Evolutionary conservation across 768 basidiomycete species (phyloP).

Genomic region (Leucosporidium creatinivorum): DNA sequence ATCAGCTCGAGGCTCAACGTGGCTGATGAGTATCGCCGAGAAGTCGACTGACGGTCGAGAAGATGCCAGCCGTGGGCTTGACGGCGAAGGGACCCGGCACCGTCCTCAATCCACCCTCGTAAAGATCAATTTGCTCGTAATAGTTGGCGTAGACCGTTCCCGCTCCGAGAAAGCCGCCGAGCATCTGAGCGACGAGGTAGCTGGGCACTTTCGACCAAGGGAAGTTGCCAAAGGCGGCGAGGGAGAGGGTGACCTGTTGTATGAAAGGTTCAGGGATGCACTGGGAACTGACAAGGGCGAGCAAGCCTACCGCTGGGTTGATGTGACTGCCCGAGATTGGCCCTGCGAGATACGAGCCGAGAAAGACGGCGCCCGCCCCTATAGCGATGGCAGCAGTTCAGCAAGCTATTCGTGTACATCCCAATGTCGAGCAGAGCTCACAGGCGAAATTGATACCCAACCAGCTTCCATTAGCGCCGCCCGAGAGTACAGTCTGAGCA

Average conservation of each 20-base stretch:
- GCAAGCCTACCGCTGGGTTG: slow-evolving; percentile 3
- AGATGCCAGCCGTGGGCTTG: not conserved
- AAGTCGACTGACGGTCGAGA: not conserved
- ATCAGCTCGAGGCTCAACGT: not conserved
- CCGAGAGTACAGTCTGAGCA: not conserved
- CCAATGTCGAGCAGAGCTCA: not conserved
- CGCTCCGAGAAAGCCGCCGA: slow-evolving; percentile 59
- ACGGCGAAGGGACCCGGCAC: not conserved
- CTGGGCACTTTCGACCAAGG: slow-evolving; percentile 76
- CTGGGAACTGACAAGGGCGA: not conserved
- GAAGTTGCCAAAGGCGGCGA: slow-evolving; percentile 63
- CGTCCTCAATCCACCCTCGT: not conserved
- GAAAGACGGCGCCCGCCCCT: slow-evolving; percentile 1
- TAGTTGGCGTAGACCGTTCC: slow-evolving; percentile 58
- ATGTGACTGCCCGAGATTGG: slow-evolving; percentile 11
- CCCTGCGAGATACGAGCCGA: slow-evolving; percentile 2
- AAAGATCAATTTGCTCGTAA: slow-evolving; percentile 40
- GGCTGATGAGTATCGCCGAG: not conserved
- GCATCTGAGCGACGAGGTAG: slow-evolving; percentile 57
- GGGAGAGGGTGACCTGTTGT: slow-evolving; percentile 45
- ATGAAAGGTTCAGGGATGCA: not conserved
- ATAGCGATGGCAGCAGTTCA: too few relatives aligned
- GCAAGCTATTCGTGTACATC: not conserved
- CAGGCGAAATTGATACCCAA: not conserved
- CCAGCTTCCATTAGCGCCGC: not conserved